Percentiles rank a stretch among this genome's conserved stretches.
These are phyloP conservation scores for Nitzschia putrida DNA, from an alignment of 108 stramenopile genomes.

Conservation along the genomic window DNA sequence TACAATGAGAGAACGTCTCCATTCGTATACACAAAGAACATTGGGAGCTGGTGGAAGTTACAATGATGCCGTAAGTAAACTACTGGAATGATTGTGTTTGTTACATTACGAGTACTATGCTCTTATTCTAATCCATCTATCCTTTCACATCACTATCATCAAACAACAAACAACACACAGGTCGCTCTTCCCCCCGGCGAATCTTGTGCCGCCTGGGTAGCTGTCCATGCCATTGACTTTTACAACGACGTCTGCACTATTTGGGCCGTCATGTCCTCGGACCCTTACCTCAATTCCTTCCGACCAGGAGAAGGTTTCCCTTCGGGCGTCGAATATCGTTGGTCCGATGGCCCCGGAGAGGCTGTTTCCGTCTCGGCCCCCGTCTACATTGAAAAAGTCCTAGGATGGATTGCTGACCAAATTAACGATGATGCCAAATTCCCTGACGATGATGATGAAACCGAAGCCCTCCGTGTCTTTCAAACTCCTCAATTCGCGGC, in stretches of 20 bases:
- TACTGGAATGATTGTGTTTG: too few relatives aligned
- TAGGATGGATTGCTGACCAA: constrained; percentile 88
- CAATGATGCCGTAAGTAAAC: constrained; percentile 81
- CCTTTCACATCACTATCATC: too few relatives aligned
- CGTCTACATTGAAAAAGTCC: constrained; percentile 84
- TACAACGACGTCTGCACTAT: constrained; percentile 90
- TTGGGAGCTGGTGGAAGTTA: constrained; percentile 86
- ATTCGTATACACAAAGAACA: constrained; percentile 84
- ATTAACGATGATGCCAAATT: constrained; percentile 89
- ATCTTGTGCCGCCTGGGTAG: constrained; percentile 91
- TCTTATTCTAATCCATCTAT: constrained; percentile 5
- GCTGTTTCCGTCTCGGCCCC: constrained; percentile 82
- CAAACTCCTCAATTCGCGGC: constrained; percentile 88
- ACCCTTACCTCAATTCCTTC: constrained; percentile 82
- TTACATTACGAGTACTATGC: not conserved
- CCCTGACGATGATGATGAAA: constrained; percentile 90
- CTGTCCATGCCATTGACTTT: constrained; percentile 90
- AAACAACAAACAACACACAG: too few relatives aligned
- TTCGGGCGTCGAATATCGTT: constrained; percentile 86
- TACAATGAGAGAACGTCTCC: constrained; percentile 82
- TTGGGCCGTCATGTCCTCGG: constrained; percentile 90
- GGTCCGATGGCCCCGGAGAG: constrained; percentile 65
- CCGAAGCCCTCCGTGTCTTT: constrained; percentile 78
- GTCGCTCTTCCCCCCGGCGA: constrained; percentile 85
- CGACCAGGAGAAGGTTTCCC: constrained; percentile 91